Percentiles rank a stretch among this genome's conserved stretches.
phyloP scores from a whole-genome alignment of 345 rosid species.

The Acer campestre region DNA sequence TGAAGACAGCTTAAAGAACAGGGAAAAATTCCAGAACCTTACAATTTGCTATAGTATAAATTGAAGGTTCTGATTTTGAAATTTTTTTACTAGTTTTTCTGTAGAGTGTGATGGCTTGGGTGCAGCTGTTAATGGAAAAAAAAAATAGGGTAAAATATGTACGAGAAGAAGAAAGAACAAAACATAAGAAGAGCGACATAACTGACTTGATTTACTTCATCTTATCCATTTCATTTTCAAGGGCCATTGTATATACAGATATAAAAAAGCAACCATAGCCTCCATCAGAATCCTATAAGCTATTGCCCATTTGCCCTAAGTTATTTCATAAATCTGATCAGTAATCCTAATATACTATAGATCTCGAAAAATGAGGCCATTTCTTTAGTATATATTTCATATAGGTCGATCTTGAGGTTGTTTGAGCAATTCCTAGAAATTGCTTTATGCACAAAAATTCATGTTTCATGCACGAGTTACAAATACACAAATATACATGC shows the following conservation, averaged over 20 bases:
- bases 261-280: neutral
- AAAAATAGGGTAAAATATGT: neutral
- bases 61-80: neutral
- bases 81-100: neutral
- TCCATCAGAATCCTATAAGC: neutral
- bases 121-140: neutral
- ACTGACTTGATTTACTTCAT: neutral
- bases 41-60: neutral
- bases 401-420: neutral
- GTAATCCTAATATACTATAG: neutral
- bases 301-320: neutral
- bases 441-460: neutral
- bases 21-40: too few species aligned
- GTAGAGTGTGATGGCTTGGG: neutral
- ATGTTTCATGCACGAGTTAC: neutral
- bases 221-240: neutral
- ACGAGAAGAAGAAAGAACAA: neutral
- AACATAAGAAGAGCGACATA: neutral
- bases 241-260: neutral
- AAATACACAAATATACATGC: neutral
- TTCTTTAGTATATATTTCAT: neutral
- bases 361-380: neutral
- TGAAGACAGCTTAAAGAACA: neutral
- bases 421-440: slow-evolving; percentile 1
- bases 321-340: neutral